A percentile compares a stretch with the other conserved stretches of the same genome.
phyloP scores from a whole-genome alignment of 495 filamentous ascomycete species.

The Xylaria nigripes region DNA sequence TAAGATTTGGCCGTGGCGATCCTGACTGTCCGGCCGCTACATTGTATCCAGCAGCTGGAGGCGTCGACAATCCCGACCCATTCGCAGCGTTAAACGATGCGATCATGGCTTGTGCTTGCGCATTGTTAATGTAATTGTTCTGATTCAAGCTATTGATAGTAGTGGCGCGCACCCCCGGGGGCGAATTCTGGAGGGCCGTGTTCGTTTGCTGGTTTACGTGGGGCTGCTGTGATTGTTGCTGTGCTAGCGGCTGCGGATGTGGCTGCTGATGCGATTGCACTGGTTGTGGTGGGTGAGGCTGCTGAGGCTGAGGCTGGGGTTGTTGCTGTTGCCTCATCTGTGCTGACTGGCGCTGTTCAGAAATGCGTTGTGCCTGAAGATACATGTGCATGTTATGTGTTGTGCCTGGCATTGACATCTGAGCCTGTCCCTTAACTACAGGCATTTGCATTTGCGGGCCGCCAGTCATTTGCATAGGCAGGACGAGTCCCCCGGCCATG shows the following conservation, averaged over 20 bases:
- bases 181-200: slow-evolving; percentile 27
- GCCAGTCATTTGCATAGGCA: slow-evolving; percentile 55
- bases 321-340: slow-evolving; percentile 44
- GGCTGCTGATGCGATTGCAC: slow-evolving; percentile 26
- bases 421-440: slow-evolving; percentile 49
- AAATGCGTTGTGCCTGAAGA: slow-evolving; percentile 51
- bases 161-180: slow-evolving; percentile 34
- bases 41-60: slow-evolving; percentile 29
- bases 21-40: slow-evolving; percentile 31
- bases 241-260: slow-evolving; percentile 28
- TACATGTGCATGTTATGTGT: slow-evolving; percentile 50
- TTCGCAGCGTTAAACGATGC: slow-evolving; percentile 33
- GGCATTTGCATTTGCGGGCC: slow-evolving; percentile 67
- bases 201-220: slow-evolving; percentile 26
- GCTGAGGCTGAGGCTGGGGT: slow-evolving; percentile 32
- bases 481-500: slow-evolving; percentile 42
- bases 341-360: slow-evolving; percentile 50
- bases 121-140: slow-evolving; percentile 35
- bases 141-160: slow-evolving; percentile 48
- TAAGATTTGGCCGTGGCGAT: slow-evolving; percentile 28
- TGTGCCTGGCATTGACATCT: slow-evolving; percentile 57
- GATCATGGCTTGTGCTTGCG: slow-evolving; percentile 36
- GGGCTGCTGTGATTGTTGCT: slow-evolving; percentile 33
- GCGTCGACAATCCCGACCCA: slow-evolving; percentile 31
- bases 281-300: slow-evolving; percentile 32